Evolutionary conservation across 306 rosid species (phyloP).

Genomic region (Bauhinia variegata): DNA sequence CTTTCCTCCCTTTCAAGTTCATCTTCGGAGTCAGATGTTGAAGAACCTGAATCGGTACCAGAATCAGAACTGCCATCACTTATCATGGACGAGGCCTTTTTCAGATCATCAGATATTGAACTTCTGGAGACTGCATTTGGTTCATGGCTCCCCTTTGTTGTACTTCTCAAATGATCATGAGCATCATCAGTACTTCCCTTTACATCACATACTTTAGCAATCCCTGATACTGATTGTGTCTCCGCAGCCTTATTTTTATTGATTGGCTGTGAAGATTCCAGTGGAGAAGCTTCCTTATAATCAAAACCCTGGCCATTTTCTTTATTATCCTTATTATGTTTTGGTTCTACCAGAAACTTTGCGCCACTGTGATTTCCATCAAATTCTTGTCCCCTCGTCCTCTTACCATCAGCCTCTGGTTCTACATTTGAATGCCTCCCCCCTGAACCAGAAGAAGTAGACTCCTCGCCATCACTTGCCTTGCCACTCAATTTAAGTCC

Average conservation of each 20-base stretch:
- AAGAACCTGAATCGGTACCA: constrained; percentile 54
- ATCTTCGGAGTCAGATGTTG: constrained; percentile 80
- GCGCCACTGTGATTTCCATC: constrained; percentile 40
- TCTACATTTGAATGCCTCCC: constrained; percentile 50
- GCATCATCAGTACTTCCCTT: constrained; percentile 45
- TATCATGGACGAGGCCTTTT: constrained; percentile 56
- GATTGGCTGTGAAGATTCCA: constrained; percentile 35
- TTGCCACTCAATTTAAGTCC: constrained; percentile 59
- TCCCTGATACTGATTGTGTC: constrained; percentile 23
- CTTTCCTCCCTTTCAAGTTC: constrained; percentile 88
- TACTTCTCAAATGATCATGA: constrained; percentile 46
- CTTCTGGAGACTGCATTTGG: constrained; percentile 48
- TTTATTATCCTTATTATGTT: constrained; percentile 44
- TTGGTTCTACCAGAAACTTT: constrained; percentile 37
- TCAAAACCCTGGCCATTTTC: constrained; percentile 36
- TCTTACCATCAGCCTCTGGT: constrained; percentile 48
- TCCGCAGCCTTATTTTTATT: constrained; percentile 30
- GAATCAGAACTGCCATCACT: constrained; percentile 74
- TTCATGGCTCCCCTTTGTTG: constrained; percentile 46
- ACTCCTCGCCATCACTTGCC: constrained; percentile 62
- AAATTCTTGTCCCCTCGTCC: constrained; percentile 37
- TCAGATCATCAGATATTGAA: constrained; percentile 63
- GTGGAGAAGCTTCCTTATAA: constrained; percentile 39
- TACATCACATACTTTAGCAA: constrained; percentile 37
- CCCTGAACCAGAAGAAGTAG: constrained; percentile 51